Evolutionary conservation across 2,329 filamentous ascomycete species (phyloP).

Genomic region (Trichothecium sympodiale): DNA sequence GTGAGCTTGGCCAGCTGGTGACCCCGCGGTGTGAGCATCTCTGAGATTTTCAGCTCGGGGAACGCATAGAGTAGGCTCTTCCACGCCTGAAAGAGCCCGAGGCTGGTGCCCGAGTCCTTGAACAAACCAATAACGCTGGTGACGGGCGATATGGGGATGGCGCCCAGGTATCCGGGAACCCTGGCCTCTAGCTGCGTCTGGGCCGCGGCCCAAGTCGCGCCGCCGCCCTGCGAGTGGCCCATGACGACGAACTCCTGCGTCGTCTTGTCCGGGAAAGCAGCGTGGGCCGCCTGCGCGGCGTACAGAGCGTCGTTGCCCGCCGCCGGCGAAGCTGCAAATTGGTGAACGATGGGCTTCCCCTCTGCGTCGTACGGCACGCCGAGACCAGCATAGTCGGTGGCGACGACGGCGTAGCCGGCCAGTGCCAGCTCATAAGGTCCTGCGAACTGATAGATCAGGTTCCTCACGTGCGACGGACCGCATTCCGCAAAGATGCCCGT

Average conservation of each 20-base stretch:
- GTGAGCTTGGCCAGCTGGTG: slow-evolving; percentile 6
- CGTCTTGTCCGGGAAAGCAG: slow-evolving; percentile 23
- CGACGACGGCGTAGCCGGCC: slow-evolving; percentile 31
- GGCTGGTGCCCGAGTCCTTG: slow-evolving; percentile 1
- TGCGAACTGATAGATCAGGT: slow-evolving; percentile 27
- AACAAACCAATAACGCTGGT: slow-evolving; percentile 12
- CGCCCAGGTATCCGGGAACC: slow-evolving; percentile 23
- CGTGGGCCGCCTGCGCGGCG: slow-evolving; percentile 26
- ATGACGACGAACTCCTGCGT: slow-evolving; percentile 28
- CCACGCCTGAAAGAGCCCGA: slow-evolving; percentile 6
- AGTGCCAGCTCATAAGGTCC: slow-evolving; percentile 27
- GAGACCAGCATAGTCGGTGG: slow-evolving; percentile 32
- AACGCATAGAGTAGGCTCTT: slow-evolving; percentile 7
- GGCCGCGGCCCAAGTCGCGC: slow-evolving; percentile 25
- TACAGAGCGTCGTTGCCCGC: slow-evolving; percentile 31
- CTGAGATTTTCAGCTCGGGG: slow-evolving; percentile 6
- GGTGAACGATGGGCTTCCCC: slow-evolving; percentile 24
- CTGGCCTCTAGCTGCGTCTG: slow-evolving; percentile 16
- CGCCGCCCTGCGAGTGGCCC: slow-evolving; percentile 36
- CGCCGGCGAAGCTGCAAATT: slow-evolving; percentile 24
- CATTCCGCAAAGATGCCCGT: slow-evolving; percentile 25
- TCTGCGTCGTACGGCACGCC: slow-evolving; percentile 22
- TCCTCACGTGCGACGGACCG: slow-evolving; percentile 27
- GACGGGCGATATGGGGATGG: slow-evolving; percentile 18
- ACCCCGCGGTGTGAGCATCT: slow-evolving; percentile 7